Evolutionary conservation across 1,139 yeast species (phyloP).

Genomic region (Taphrina communis): DNA sequence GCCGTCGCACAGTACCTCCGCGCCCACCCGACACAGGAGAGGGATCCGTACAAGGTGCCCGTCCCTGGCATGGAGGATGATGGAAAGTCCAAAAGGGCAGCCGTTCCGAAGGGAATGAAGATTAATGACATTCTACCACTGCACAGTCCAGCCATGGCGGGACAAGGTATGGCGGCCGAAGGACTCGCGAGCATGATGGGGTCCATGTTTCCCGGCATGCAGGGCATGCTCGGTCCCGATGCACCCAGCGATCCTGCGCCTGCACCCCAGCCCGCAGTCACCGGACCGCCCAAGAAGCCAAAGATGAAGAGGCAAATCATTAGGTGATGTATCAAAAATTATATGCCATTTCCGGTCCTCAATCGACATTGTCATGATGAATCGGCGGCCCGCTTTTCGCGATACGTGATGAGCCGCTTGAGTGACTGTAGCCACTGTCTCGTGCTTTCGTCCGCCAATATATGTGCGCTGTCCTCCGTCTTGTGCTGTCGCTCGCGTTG

Average conservation of each 20-base stretch:
- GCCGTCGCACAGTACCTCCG: conserved; percentile 68
- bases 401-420: conserved; percentile 66
- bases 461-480: conserved; percentile 61
- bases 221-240: conserved; percentile 34
- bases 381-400: conserved; percentile 46
- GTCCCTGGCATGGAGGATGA: conserved; percentile 57
- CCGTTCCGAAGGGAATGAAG: conserved; percentile 79
- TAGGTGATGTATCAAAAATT: neutral
- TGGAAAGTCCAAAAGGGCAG: conserved; percentile 68
- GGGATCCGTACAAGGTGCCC: conserved; percentile 66
- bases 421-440: conserved; percentile 77
- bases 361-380: neutral
- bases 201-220: conserved; percentile 46
- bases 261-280: conserved; percentile 56
- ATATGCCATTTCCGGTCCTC: too few species aligned
- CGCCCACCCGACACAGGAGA: conserved; percentile 71
- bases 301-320: conserved; percentile 40
- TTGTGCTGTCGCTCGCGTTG: conserved; percentile 57
- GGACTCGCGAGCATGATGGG: conserved; percentile 36
- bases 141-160: conserved; percentile 76
- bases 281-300: conserved; percentile 33
- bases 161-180: conserved; percentile 62
- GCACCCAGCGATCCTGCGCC: conserved; percentile 46
- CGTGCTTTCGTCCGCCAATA: conserved; percentile 77
- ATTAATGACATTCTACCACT: conserved; percentile 88